Evolutionary conservation across 768 basidiomycete species (phyloP), one percentile per base, ranked within the genome.

Genomic region (Crucibulum laeve): DNA sequence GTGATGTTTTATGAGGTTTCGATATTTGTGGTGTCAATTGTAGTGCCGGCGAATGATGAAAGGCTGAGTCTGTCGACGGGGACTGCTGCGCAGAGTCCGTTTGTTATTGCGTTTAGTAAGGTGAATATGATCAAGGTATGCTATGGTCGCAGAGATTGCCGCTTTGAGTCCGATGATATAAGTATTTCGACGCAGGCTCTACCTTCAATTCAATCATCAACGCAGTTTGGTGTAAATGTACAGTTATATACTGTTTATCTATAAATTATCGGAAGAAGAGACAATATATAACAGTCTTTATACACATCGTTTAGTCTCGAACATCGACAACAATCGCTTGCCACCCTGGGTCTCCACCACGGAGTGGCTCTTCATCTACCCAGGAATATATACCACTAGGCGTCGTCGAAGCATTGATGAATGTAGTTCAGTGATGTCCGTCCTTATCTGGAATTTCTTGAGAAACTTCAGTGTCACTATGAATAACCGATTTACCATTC

Each of bases 31-130:
- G 76, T 81, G 26, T 82, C 82, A 37, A 71, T 89, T 70, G 68
- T 85, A 25, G 77, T 89, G 24, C 82, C 83, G 1, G 79, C 71
- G 38, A 67, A 76, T 52, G 79, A 87, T 53, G 58, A 63, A 0
- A 49, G 50, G 32, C 58, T 65, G 24, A 51, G 52, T 19, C 43
- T 46, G 25, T 39, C 52, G 17, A 53, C 58, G 38, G 53, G 55
- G 4, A 58, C 70, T 15, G 79, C 70, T 13, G 79, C 74, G 1
- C 64, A 77, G 30, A 85, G 82, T 23, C 87, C 87, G 0, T 89
- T 87, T 60, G 85, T 89, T 28, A 76, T 88, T 45, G 86, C 84
- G 19, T 79, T 87, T 52, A 68, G 62, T 30, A 64, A 70, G 17
- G 77, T 77, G 4, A 80, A 83, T 7, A 75, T n/a, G n/a, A n/a